Evolutionary conservation across 495 filamentous ascomycete species (phyloP).

Genomic region (Hypoxylon rickii): DNA sequence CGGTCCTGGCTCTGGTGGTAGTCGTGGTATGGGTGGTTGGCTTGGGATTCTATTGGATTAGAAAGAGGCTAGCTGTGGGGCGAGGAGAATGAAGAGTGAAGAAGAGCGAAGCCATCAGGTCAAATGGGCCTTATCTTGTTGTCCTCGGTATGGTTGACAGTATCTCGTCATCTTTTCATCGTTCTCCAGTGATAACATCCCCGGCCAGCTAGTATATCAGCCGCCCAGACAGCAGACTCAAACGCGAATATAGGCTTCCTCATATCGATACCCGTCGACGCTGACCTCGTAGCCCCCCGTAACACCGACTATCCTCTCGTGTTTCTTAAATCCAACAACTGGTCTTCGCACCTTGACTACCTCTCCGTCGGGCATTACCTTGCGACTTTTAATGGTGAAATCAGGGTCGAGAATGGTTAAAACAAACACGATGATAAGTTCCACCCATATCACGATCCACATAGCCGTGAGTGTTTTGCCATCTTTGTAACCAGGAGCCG

Average conservation of each 20-base stretch:
- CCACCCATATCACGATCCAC: background rate
- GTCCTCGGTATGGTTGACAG: no score
- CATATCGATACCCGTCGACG: background rate
- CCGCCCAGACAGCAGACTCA: no score
- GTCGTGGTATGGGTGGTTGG: conserved; percentile 53
- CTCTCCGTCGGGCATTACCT: background rate
- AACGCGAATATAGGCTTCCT: background rate
- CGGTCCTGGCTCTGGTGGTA: conserved; percentile 51
- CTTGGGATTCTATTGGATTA: conserved; percentile 44
- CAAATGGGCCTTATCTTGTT: no score
- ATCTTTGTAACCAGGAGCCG: no score
- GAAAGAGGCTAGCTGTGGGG: conserved; percentile 15
- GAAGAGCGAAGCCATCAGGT: background rate
- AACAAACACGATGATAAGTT: background rate
- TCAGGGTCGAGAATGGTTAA: background rate
- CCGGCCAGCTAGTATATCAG: no score
- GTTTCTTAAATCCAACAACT: background rate
- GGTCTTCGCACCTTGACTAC: background rate
- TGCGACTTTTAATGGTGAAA: background rate
- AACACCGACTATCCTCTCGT: background rate
- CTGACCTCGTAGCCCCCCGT: background rate
- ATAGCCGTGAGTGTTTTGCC: no score
- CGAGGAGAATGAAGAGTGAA: conserved; percentile 8
- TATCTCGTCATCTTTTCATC: no score
- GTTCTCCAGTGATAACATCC: no score